Evolutionary conservation across 2,329 filamentous ascomycete genomes (phyloP).

Genomic region (Pseudogymnoascus verrucosus): DNA sequence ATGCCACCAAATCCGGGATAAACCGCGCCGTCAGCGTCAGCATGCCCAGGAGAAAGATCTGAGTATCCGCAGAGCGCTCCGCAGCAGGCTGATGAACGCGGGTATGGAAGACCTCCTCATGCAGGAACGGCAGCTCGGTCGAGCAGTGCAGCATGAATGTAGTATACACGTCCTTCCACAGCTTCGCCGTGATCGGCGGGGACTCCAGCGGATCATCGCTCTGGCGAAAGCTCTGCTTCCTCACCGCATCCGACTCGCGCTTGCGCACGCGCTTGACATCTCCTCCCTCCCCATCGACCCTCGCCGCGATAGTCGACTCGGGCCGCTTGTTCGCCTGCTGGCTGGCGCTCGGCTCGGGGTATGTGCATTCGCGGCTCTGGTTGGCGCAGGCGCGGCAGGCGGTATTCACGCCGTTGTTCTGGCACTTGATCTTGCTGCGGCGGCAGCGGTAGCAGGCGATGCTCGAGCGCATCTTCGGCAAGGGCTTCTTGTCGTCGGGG

Average conservation of each 20-base stretch:
- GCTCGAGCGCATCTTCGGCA: constrained; percentile 60
- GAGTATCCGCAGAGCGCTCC: constrained; percentile 35
- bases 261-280: constrained; percentile 36
- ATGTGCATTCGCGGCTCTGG: constrained; percentile 63
- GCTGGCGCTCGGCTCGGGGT: constrained; percentile 46
- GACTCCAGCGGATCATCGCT: constrained; percentile 55
- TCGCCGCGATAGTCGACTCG: constrained; percentile 23
- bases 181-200: constrained; percentile 50
- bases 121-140: constrained; percentile 64
- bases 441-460: constrained; percentile 72
- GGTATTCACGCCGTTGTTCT: constrained; percentile 64
- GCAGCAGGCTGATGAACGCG: constrained; percentile 34
- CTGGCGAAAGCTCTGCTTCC: constrained; percentile 33
- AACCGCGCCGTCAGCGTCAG: constrained; percentile 63
- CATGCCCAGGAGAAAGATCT: constrained; percentile 56
- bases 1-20: constrained; percentile 51
- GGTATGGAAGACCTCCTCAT: constrained; percentile 54
- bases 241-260: constrained; percentile 38
- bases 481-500: constrained; percentile 35
- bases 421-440: constrained; percentile 79
- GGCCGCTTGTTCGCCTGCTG: constrained; percentile 24
- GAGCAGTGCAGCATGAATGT: constrained; percentile 66
- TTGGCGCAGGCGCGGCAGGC: constrained; percentile 69
- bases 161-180: constrained; percentile 63
- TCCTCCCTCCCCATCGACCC: constrained; percentile 21